A percentile compares a stretch with the other conserved stretches of the same genome.
phyloP scores from a whole-genome alignment of 2,329 filamentous ascomycete species.

The Drechslerella coelobrocha region DNA sequence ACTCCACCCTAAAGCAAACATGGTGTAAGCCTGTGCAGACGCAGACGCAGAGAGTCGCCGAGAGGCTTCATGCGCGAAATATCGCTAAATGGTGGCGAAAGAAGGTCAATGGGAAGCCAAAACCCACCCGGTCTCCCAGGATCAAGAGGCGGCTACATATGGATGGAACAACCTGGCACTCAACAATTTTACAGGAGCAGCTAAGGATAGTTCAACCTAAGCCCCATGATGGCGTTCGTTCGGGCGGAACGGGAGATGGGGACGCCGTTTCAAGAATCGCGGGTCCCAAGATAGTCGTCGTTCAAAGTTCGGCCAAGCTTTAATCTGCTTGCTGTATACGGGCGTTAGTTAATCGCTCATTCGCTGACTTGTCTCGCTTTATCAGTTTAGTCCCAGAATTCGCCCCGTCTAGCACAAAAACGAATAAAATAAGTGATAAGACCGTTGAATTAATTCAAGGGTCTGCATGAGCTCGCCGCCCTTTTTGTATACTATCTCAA shows the following conservation, averaged over 20 bases:
- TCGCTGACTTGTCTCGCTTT: neutral
- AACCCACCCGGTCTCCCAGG: conserved; percentile 61
- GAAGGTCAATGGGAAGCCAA: conserved; percentile 62
- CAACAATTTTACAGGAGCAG: conserved; percentile 60
- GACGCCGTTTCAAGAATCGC: conserved; percentile 55
- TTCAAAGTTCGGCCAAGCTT: conserved; percentile 4
- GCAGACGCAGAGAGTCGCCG: conserved; percentile 58
- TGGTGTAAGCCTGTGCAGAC: conserved; percentile 63
- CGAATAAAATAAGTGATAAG: too few species aligned
- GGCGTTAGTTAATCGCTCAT: neutral
- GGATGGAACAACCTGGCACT: conserved; percentile 59
- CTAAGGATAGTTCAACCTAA: conserved; percentile 63
- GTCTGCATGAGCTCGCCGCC: too few species aligned
- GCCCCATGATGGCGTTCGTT: conserved; percentile 62
- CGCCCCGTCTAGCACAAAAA: neutral
- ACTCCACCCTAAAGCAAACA: conserved; percentile 66
- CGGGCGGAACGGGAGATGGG: conserved; percentile 62
- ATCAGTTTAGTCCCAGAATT: neutral
- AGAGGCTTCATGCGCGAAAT: conserved; percentile 59
- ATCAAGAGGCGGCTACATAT: conserved; percentile 61
- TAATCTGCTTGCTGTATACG: neutral
- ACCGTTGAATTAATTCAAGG: too few species aligned
- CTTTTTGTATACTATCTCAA: neutral
- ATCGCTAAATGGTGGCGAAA: conserved; percentile 59
- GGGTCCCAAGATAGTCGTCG: conserved; percentile 55